Percentiles rank a stretch among this genome's conserved stretches.
These are phyloP conservation scores for Pseudozyma pruni DNA, from an alignment of 1,284 basidiomycete genomes.

Conservation along the genomic window DNA sequence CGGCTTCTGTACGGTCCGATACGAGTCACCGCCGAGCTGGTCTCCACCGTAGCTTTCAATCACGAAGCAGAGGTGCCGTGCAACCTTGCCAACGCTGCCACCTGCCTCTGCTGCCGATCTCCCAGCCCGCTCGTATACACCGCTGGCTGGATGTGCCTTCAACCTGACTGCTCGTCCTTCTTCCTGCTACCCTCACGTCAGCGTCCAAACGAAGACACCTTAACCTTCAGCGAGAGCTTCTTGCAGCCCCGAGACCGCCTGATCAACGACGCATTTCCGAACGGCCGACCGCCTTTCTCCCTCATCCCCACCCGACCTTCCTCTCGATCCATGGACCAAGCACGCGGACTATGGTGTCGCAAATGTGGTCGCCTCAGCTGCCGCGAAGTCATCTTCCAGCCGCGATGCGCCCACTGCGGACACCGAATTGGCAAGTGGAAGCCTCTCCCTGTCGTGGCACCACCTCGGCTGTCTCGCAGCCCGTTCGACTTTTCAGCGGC, in stretches of 20 bases:
- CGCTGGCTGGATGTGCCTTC: conserved; percentile 43
- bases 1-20: conserved; percentile 18
- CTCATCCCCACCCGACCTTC: conserved; percentile 17
- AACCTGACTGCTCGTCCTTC: conserved; percentile 30
- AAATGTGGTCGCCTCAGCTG: conserved; percentile 45
- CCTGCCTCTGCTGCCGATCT: conserved; percentile 12
- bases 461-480: conserved; percentile 5
- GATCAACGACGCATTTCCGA: conserved; percentile 19
- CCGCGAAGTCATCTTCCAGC: conserved; percentile 27
- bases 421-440: conserved; percentile 11
- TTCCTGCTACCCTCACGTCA: conserved; percentile 9
- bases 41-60: conserved; percentile 14
- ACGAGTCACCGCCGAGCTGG: background rate
- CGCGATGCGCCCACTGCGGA: conserved; percentile 33
- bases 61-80: conserved; percentile 5
- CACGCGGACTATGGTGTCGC: conserved; percentile 33
- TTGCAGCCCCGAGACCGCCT: conserved; percentile 6
- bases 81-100: conserved; percentile 14
- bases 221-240: conserved; percentile 15
- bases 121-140: conserved; percentile 29
- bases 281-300: conserved; percentile 14
- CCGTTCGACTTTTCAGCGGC: conserved; percentile 10
- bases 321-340: conserved; percentile 20
- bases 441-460: conserved; percentile 11
- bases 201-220: background rate